Base-by-base conservation (phyloP, 2,329 filamentous ascomycete species). In the Botrytis squamosa region DNA sequence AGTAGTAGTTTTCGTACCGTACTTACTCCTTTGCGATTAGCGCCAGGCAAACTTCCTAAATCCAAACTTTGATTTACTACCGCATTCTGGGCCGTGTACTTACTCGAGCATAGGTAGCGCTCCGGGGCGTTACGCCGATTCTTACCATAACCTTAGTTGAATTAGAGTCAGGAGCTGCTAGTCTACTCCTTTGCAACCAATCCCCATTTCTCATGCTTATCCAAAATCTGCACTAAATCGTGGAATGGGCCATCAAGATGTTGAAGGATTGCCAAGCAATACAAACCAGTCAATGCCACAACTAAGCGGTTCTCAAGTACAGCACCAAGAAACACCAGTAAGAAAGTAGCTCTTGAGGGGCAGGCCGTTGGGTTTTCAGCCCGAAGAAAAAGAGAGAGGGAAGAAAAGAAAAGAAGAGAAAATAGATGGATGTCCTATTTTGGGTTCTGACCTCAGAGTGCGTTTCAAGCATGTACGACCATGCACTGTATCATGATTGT, bases 361-460 rank as follows among this genome's bases (percentile, higher is more conserved):
- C 22, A 67, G 20, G 33, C 10, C 66, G 18, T 57, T 29, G 25
- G 16, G 9, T 42, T 33, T 25, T 69, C 36, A 57, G 49, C 46
- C 49, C 38, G 9, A 42, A 57, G n/a, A 25, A 42, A 44, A 33
- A 33, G 18, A 55, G 6, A n/a, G 25, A 55, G 42, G 20, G 1
- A 44, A 18, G 1, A 2, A 46, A 7, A 20, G 4, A 49, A 52
- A 7, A 20, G 4, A 49, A 52, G n/a, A 3, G 0, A 49, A 55
- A n/a, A 22, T 29, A 42, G 16, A 68, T 42, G 9, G 14, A 46
- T 22, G 55, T 69, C 25, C 66, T 69, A 57, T 69, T 69, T 68
- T 57, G 38, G 49, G n/a, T 44, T 69, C 66, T 69, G 49, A 69
- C 66, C 66, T 69, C 49, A 57, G 66, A 67, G 14, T 57, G 5